phyloP scores from a whole-genome alignment of 371 early-diverging fungal genomes.

The Mucor racemosus region DNA sequence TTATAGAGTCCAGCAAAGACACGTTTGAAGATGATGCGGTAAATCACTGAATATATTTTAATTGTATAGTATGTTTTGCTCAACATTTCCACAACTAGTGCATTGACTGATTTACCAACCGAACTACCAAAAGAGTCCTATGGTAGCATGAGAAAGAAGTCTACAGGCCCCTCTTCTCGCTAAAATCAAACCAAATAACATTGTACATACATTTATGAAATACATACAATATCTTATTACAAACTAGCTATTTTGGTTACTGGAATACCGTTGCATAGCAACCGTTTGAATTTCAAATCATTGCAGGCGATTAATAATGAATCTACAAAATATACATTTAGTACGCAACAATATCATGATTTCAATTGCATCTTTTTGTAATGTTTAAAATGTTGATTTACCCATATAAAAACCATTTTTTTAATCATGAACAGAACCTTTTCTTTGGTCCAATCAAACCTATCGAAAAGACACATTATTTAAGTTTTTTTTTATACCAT shows the following conservation, averaged over 20 bases:
- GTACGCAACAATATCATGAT: neutral
- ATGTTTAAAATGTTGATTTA: neutral
- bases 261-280: too few species aligned
- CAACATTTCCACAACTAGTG: neutral
- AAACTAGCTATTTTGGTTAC: too few species aligned
- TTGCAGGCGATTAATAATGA: too few species aligned
- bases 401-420: neutral
- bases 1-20: conserved; percentile 35
- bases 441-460: neutral
- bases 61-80: neutral
- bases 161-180: conserved; percentile 8
- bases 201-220: too few species aligned
- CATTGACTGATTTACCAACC: conserved; percentile 23
- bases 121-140: conserved; percentile 26
- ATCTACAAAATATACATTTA: neutral
- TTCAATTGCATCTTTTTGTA: neutral
- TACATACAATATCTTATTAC: too few species aligned
- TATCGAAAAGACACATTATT: neutral
- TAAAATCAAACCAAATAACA: neutral
- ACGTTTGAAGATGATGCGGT: conserved; percentile 36
- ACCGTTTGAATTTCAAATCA: too few species aligned
- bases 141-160: conserved; percentile 8
- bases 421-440: neutral
- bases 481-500: neutral
- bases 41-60: neutral